Conservation (phyloP, 108 stramenopile species). For the Discostella pseudostelligera region DNA sequence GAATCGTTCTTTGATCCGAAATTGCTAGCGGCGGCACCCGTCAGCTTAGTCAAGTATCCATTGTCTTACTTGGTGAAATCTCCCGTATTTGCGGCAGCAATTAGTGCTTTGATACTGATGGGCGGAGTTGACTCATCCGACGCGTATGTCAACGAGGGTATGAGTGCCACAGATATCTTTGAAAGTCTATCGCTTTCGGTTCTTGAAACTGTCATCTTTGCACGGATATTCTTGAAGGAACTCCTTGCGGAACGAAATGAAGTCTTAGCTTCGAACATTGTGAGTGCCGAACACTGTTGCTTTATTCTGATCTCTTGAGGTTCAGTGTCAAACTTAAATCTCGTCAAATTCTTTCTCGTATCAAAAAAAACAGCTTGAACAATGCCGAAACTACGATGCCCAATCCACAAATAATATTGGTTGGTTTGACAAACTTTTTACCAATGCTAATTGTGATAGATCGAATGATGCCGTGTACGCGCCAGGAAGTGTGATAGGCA, state of each 20-base stretch:
- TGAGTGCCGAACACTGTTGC: conserved; percentile 30
- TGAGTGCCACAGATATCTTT: conserved; percentile 21
- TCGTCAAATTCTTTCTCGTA: not conserved
- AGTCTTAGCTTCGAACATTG: conserved; percentile 54
- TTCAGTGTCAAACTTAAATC: not conserved
- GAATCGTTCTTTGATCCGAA: conserved; percentile 58
- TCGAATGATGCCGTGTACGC: conserved; percentile 41
- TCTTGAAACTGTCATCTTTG: conserved; percentile 60
- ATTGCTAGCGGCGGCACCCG: conserved; percentile 48
- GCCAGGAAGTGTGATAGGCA: conserved; percentile 33
- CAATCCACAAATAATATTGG: not conserved
- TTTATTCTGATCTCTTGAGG: not conserved
- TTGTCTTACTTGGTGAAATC: conserved; percentile 53
- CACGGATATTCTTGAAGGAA: conserved; percentile 54
- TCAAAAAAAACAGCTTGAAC: conserved; percentile 12
- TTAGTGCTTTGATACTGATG: conserved; percentile 22
- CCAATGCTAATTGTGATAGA: conserved; percentile 18
- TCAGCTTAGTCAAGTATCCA: conserved; percentile 60
- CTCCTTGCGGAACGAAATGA: conserved; percentile 66
- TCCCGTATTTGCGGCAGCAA: conserved; percentile 38
- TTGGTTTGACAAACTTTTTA: conserved; percentile 16
- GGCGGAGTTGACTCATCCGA: conserved; percentile 25
- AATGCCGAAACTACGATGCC: conserved; percentile 41
- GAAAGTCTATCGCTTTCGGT: conserved; percentile 32
- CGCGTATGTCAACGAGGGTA: conserved; percentile 15